These are phyloP conservation scores for Capsicum baccatum DNA, from an alignment of 257 asterid species.

Conservation along the genomic window DNA sequence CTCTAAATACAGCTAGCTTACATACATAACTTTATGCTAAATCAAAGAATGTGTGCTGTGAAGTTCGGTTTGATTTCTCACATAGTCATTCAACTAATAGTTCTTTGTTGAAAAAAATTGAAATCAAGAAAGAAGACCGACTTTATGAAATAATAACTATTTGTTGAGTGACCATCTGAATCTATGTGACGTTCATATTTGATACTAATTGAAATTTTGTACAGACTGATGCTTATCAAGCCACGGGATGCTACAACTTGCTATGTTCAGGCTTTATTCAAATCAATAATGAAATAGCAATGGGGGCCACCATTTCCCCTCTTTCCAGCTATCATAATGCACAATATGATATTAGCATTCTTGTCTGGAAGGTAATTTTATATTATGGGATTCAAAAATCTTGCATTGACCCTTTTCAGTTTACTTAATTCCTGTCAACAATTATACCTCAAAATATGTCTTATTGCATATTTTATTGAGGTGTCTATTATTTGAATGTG, in stretches of 20 bases:
- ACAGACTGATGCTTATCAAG: conserved; percentile 87
- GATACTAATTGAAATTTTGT: conserved; percentile 28
- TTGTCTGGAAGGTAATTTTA: conserved; percentile 82
- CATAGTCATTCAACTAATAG: too few species aligned
- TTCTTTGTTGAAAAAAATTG: too few species aligned
- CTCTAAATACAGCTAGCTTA: conserved; percentile 45
- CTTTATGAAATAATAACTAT: too few species aligned
- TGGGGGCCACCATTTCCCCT: conserved; percentile 90
- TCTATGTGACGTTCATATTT: conserved; percentile 14
- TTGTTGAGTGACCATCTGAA: too few species aligned
- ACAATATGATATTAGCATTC: conserved; percentile 82
- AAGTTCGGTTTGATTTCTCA: not conserved
- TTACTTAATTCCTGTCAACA: conserved; percentile 9
- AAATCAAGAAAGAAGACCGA: too few species aligned
- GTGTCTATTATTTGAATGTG: conserved; percentile 13
- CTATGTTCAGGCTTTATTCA: conserved; percentile 86
- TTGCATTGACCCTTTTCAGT: not conserved
- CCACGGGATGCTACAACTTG: conserved; percentile 90
- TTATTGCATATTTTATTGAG: not conserved
- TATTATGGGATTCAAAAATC: not conserved
- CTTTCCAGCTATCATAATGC: conserved; percentile 57
- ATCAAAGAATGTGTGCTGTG: conserved; percentile 15
- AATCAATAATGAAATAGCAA: conserved; percentile 66
- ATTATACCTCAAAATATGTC: conserved; percentile 16
- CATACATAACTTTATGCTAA: not conserved